Base-by-base conservation (phyloP, 2,329 filamentous ascomycete genomes). In the Arthrobotrys sinensis region DNA sequence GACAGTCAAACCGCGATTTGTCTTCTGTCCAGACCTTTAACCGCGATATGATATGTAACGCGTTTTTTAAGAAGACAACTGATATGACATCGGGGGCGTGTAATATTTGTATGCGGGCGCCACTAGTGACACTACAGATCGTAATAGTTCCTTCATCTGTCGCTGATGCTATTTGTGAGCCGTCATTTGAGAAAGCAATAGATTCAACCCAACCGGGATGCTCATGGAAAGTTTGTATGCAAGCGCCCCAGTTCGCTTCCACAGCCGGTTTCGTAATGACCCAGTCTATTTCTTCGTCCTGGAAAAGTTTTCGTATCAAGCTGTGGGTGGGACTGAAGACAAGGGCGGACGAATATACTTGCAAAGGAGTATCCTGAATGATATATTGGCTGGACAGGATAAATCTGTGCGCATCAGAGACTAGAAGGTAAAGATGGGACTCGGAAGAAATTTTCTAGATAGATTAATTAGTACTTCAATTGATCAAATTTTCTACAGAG, bases 311-410 rank as follows among this genome's bases (percentile, higher is more conserved):
- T 16, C 40, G 40, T 16, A 16, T 16, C 6, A 45, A 45, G 6
- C 40, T 45, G 40, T 45, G 8, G n/a, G 34, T 14, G 6, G 82
- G 83, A 48, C 79, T 80, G 57, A 84, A 84, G 38, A 79, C 78
- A 11, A 78, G 80, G 38, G 43, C 76, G 40, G 77, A 84, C 55
- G 43, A 78, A 69, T 85, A 84, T 8, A 82, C 66, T 69, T 85
- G 83, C 7, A 80, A 71, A 14, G 82, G 80, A 16, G 76, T 38
- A 3, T 64, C 77, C 38, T 83, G 65, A 45, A 84, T 82, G 52
- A 80, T 57, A 53, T 14, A 52, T 68, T 63, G 82, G 66, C 76
- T 77, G 70, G 81, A 80, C 24, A 73, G 80, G 80, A 82, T 82
- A 76, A 80, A 83, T 66, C 82, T 79, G 21, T 71, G 80, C 16